Evolutionary conservation across 495 filamentous ascomycete genomes (phyloP), one percentile per base, ranked within the genome.

Genomic region (Bacidia gigantensis): DNA sequence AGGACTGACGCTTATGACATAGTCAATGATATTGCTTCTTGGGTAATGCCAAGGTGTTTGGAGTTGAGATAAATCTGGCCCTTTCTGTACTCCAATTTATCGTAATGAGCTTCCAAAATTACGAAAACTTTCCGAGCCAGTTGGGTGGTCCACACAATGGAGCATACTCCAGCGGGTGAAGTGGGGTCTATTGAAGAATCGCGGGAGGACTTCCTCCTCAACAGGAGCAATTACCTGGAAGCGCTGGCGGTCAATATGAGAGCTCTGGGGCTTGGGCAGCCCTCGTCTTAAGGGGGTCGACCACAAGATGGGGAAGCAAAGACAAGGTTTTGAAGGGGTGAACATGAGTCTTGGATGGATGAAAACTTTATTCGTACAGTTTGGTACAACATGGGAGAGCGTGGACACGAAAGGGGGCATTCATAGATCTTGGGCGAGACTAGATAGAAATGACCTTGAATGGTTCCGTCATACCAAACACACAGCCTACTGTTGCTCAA

Each of bases 321-420:
- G 77, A 89, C 85, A 29, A 89, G 86, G 25, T 77, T 89, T 56
- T 89, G 85, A 84, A 99, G 97, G 92, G 92, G 92, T 53, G 92
- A 99, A 65, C 83, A 97, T 61, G 92, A 97, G 67, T 87, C 87
- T 2, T 99, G 92, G 92, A 97, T 99, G 67, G 92, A 99, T 65
- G 92, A 99, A 70, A 93, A 86, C 65, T 99, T 97, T 69, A 86
- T 99, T 59, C 89, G 93, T 65, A 89, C 82, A 57, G 76, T 97
- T 20, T 97, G 87, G 82, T 85, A 81, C 66, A 82, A 83, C 60
- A 81, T 95, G 73, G 87, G 81, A 52, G 90, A 97, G 72, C 76
- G 77, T 56, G 92, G 97, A 60, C 95, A 96, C 61, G 92, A 97
- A 52, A 99, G 97, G 84, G 97, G 58, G 92, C 97, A 65, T 99